Conservation (phyloP, 345 rosid genomes). For the Lumnitzera racemosa region DNA sequence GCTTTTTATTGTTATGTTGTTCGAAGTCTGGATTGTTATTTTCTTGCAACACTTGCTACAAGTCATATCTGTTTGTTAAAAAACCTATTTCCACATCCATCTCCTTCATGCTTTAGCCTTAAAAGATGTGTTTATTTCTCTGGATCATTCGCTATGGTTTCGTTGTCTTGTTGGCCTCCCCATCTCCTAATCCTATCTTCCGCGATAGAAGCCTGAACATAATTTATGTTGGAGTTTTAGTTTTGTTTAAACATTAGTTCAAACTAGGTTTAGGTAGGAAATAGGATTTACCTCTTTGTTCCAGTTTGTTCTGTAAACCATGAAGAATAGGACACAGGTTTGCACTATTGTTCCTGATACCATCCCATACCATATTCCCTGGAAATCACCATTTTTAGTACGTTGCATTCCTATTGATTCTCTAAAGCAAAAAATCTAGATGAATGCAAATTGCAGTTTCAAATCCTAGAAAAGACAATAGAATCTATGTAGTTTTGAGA, state of each 20-base stretch:
- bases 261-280: neutral
- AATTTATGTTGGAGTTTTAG: no score
- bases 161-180: slow-evolving; percentile 34
- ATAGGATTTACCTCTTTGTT: slow-evolving; percentile 36
- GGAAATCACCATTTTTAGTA: neutral
- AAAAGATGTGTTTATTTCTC: slow-evolving; percentile 1
- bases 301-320: slow-evolving; percentile 71
- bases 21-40: no score
- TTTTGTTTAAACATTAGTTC: neutral
- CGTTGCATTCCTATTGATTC: neutral
- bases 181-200: slow-evolving; percentile 55
- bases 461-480: no score
- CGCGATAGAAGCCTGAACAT: slow-evolving; percentile 56
- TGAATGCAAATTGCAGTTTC: neutral
- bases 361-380: slow-evolving; percentile 88
- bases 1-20: no score
- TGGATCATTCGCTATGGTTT: neutral
- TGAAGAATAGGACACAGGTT: slow-evolving; percentile 38
- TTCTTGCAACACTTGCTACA: no score
- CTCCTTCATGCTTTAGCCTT: neutral
- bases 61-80: neutral
- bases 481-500: neutral
- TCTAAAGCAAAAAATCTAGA: neutral
- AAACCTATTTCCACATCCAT: neutral
- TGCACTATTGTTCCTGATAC: slow-evolving; percentile 53